Evolutionary conservation across 208 protist species (phyloP), one percentile per base, ranked within the genome.

Genomic region (Wallacemonas sp.): DNA sequence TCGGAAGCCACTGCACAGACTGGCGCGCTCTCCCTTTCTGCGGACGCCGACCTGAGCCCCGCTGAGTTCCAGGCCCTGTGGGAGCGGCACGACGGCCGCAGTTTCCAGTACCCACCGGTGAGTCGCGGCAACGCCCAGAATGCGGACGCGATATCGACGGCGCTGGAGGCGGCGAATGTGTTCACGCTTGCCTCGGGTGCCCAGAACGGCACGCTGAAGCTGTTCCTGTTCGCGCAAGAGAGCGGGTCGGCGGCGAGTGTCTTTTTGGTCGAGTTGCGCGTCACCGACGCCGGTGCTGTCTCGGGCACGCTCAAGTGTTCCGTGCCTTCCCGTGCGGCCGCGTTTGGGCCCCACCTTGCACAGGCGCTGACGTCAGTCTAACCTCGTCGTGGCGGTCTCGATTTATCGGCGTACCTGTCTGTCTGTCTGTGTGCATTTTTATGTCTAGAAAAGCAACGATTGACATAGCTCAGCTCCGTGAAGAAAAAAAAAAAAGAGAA

Each of bases 121-220:
- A 68, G 1, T 67, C 41, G 32, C 26, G 4, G 64, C 23, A 48
- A 36, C 5, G 25, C 31, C 4, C 32, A 69, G 31, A 18, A 67
- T 22, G 39, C 32, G 1, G 81, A 80, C 5, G 66, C 45, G 2
- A 57, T 86, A 23, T 79, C 85, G 67, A 65, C 75, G 14, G 55
- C 39, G 5, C 61, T 89, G 49, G 80, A 87, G 33, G 49, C 65
- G 12, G 64, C 66, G 42, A 57, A 65, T 29, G 70, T 92, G 18
- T 79, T 86, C 54, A 80, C 77, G n/a, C 69, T 89, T 20, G 81
- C 82, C 20, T 87, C 81, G 12, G 86, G 80, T 12, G 25, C n/a
- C 12, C 74, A 87, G 46, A 69, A 69, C 26, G 69, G 55, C 8
- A 26, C 61, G 33, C 71, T 71, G 16, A 81, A 79, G 71, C 74